Conservation (phyloP, 176 grass and related monocot genomes). For the Tuctoria greenei region DNA sequence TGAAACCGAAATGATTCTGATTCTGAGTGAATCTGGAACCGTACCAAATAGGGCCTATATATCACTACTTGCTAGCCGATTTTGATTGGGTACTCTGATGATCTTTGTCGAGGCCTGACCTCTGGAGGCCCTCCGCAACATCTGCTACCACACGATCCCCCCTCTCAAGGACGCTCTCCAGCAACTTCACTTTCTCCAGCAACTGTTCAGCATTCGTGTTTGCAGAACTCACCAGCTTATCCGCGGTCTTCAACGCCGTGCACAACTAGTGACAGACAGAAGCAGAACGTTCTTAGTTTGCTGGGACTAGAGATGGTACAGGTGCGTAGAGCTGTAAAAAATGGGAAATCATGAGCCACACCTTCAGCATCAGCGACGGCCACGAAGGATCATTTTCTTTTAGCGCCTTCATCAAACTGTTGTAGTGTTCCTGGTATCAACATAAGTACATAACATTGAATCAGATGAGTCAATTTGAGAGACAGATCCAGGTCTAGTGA, state of each 20-base stretch:
- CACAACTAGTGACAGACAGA: conserved; percentile 27
- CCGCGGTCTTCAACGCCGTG: conserved; percentile 34
- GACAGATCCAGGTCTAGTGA: not conserved
- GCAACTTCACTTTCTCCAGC: conserved; percentile 30
- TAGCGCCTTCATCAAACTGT: conserved; percentile 45
- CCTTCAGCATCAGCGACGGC: conserved; percentile 51
- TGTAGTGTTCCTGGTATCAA: conserved; percentile 44
- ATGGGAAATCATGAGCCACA: conserved; percentile 2
- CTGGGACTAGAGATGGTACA: not conserved
- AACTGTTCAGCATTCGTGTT: conserved; percentile 26
- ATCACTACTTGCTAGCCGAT: conserved; percentile 29
- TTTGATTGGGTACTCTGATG: not conserved
- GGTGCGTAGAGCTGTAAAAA: rapidly evolving
- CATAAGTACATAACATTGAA: conserved; percentile 5
- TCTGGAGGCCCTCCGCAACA: conserved; percentile 26
- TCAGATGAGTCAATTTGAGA: not conserved
- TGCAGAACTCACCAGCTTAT: conserved; percentile 32
- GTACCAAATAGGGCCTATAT: too few relatives aligned
- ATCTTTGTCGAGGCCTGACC: not conserved
- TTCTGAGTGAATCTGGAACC: too few relatives aligned
- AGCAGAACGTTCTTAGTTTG: not conserved
- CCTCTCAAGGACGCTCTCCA: conserved; percentile 35
- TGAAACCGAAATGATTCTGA: too few relatives aligned
- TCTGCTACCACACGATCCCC: not conserved
- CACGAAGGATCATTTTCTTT: conserved; percentile 47